These are phyloP conservation scores for Coprinellus micaceus DNA, from an alignment of 768 basidiomycete species.

Conservation along the genomic window DNA sequence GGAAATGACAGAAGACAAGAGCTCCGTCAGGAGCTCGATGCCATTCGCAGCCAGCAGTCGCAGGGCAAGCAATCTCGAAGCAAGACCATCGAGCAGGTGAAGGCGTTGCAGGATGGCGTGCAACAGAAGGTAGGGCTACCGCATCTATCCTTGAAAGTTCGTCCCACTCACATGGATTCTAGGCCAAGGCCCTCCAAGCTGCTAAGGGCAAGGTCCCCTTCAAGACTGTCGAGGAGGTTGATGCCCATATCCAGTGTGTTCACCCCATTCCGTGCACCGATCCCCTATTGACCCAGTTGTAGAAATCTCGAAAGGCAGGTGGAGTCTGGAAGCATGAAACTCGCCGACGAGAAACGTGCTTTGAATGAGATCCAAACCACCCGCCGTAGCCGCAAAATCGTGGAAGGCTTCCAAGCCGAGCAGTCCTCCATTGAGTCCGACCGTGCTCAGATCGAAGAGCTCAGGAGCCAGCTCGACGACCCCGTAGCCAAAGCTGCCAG, in stretches of 20 bases:
- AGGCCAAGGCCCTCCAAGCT: conserved; percentile 87
- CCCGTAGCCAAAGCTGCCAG: conserved; percentile 80
- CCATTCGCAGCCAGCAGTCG: conserved; percentile 75
- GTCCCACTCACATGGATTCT: conserved; percentile 2
- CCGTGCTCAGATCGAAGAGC: conserved; percentile 67
- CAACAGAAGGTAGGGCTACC: conserved; percentile 66
- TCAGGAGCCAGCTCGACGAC: conserved; percentile 83
- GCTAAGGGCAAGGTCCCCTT: conserved; percentile 73
- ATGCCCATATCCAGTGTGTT: conserved; percentile 78
- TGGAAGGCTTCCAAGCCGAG: conserved; percentile 78
- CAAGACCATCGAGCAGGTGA: conserved; percentile 77
- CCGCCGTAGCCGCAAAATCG: conserved; percentile 66
- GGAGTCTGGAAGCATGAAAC: conserved; percentile 86
- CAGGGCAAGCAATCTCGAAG: conserved; percentile 64
- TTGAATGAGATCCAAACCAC: conserved; percentile 80
- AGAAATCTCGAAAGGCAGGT: conserved; percentile 87
- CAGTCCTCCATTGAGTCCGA: conserved; percentile 82
- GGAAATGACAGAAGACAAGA: conserved; percentile 68
- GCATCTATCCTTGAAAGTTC: neutral
- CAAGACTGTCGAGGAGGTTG: conserved; percentile 82
- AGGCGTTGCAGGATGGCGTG: conserved; percentile 69
- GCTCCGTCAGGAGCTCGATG: conserved; percentile 79
- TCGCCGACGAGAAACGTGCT: conserved; percentile 94
- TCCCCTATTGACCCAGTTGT: conserved; percentile 8
- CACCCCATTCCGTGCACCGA: conserved; percentile 2